phyloP scores from a whole-genome alignment of 495 filamentous ascomycete species.

The Cenococcum geophilum region DNA sequence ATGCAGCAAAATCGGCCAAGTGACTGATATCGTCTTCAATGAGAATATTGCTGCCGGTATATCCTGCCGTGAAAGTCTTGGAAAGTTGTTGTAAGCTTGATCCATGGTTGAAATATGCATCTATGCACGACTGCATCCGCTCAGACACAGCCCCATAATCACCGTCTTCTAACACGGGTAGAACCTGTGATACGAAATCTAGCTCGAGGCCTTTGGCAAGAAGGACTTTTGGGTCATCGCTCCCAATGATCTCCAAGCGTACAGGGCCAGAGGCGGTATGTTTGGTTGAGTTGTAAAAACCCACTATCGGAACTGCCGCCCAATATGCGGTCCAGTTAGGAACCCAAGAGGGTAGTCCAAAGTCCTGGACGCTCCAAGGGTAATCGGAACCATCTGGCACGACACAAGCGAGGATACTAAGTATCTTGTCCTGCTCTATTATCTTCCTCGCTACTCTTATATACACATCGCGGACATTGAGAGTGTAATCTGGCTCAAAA shows the following conservation, averaged over 20 bases:
- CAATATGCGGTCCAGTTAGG: constrained; percentile 17
- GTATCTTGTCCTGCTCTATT: constrained; percentile 1
- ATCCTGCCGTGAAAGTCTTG: neutral
- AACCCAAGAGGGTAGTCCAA: constrained; percentile 19
- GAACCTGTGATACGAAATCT: neutral
- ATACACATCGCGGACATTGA: constrained; percentile 8
- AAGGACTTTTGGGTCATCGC: neutral
- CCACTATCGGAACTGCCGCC: constrained; percentile 8
- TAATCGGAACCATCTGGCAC: neutral
- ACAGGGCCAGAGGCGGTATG: too few relatives aligned
- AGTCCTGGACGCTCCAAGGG: too few relatives aligned
- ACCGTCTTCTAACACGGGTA: neutral
- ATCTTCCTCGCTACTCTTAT: constrained; percentile 1
- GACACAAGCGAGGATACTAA: constrained; percentile 18
- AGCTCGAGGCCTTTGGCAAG: constrained; percentile 15
- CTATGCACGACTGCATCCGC: neutral
- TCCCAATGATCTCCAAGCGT: constrained; percentile 5
- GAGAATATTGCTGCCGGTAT: neutral
- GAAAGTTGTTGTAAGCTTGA: neutral
- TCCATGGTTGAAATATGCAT: neutral
- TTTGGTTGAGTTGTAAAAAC: too few relatives aligned
- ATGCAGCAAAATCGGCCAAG: neutral
- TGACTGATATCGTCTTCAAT: neutral
- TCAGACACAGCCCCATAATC: neutral
- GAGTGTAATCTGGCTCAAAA: constrained; percentile 16